phyloP scores from a whole-genome alignment of 1,284 basidiomycete species.

The Ustilago bromivora region DNA sequence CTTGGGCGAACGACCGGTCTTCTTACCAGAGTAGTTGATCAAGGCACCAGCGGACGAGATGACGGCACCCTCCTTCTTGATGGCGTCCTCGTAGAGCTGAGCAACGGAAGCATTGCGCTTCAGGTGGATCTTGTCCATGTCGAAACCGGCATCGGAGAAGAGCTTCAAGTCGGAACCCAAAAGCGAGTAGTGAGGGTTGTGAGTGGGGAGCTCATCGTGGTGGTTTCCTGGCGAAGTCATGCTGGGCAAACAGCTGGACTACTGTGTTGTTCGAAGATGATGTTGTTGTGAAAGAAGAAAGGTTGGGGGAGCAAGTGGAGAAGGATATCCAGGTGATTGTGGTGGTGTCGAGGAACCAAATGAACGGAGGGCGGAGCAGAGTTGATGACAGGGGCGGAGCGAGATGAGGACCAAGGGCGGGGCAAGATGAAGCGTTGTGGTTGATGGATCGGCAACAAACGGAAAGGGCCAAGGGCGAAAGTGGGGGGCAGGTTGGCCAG shows the following conservation, averaged over 20 bases:
- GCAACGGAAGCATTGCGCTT: conserved; percentile 97
- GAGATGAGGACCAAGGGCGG: not conserved
- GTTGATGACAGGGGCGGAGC: not conserved
- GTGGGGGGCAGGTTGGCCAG: conserved; percentile 9
- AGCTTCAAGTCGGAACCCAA: conserved; percentile 84
- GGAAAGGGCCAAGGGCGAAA: conserved; percentile 22
- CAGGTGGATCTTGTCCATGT: conserved; percentile 77
- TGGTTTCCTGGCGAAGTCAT: conserved; percentile 70
- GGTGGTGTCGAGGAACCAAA: not conserved
- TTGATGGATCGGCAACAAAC: conserved; percentile 28
- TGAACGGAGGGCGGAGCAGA: not conserved
- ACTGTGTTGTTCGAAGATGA: not conserved
- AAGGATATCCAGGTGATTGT: not conserved
- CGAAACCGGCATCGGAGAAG: conserved; percentile 99
- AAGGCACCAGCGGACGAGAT: conserved; percentile 95
- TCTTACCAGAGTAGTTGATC: conserved; percentile 99
- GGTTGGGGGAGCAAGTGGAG: not conserved
- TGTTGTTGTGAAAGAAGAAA: not conserved
- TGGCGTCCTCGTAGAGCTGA: conserved; percentile 96
- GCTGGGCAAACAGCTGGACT: conserved; percentile 19
- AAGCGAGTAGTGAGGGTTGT: conserved; percentile 63
- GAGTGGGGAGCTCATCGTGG: conserved; percentile 65
- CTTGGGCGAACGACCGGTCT: conserved; percentile 97
- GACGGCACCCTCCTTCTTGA: conserved; percentile 97
- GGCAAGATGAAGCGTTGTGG: conserved; percentile 1